Evolutionary conservation across 2,329 filamentous ascomycete species (phyloP).

Genomic region (Shiraia bambusicola): DNA sequence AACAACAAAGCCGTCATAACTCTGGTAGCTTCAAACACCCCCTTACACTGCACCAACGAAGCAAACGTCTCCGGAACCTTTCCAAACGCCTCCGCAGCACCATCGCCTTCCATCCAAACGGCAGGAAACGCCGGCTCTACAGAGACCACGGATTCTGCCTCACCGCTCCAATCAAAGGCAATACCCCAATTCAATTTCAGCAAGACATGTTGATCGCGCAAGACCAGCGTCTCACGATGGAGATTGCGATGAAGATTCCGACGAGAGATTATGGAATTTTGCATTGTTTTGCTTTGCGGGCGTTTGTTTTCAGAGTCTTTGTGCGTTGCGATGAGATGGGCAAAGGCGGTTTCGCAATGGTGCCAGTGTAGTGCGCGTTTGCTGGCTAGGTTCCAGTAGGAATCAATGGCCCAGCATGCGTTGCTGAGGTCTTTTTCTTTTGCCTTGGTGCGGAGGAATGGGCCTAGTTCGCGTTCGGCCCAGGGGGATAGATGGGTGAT

Average conservation of each 20-base stretch:
- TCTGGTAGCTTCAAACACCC: conserved; percentile 59
- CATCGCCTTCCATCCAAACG: conserved; percentile 64
- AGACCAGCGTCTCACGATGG: conserved; percentile 29
- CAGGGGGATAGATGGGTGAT: conserved; percentile 60
- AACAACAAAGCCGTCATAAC: conserved; percentile 62
- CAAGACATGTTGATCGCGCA: conserved; percentile 44
- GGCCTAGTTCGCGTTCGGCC: conserved; percentile 60
- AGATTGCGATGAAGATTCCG: conserved; percentile 54
- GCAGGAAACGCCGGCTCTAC: conserved; percentile 60
- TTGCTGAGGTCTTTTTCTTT: conserved; percentile 58
- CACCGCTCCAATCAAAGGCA: conserved; percentile 71
- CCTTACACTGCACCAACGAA: conserved; percentile 57
- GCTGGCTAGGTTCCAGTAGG: conserved; percentile 65
- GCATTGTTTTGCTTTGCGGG: conserved; percentile 12
- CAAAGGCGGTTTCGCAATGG: conserved; percentile 54
- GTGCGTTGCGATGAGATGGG: conserved; percentile 24
- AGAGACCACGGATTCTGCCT: conserved; percentile 61
- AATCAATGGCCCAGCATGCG: conserved; percentile 66
- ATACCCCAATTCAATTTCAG: conserved; percentile 64
- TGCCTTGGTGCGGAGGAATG: conserved; percentile 51
- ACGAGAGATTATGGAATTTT: conserved; percentile 29
- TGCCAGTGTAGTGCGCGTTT: conserved; percentile 66
- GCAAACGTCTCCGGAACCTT: conserved; percentile 63
- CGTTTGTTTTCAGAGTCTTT: conserved; percentile 21
- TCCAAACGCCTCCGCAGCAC: conserved; percentile 57